phyloP scores from a whole-genome alignment of 768 basidiomycete species.

The Boletus sp. region DNA sequence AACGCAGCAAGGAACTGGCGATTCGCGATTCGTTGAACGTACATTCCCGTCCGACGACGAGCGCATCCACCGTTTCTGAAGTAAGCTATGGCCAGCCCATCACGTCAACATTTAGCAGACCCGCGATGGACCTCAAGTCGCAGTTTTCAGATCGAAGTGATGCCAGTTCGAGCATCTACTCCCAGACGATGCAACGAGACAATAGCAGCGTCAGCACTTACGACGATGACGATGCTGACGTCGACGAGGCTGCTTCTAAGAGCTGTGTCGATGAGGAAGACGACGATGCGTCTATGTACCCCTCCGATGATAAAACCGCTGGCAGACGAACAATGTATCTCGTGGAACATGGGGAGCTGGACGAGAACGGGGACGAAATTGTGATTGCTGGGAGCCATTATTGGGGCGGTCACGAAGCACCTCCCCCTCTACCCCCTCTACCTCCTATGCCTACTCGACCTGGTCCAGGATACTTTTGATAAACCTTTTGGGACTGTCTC shows the following conservation, averaged over 20 bases:
- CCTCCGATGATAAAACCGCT: slow-evolving; percentile 32
- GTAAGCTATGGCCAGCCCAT: slow-evolving; percentile 19
- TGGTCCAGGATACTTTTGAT: slow-evolving; percentile 30
- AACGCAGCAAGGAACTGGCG: slow-evolving; percentile 10
- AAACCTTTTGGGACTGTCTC: slow-evolving; percentile 1
- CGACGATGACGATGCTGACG: slow-evolving; percentile 25
- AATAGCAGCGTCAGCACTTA: slow-evolving; percentile 16
- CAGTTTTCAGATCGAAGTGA: slow-evolving; percentile 23
- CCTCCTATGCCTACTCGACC: slow-evolving; percentile 17
- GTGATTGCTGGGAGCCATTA: slow-evolving; percentile 19
- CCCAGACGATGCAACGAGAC: slow-evolving; percentile 16
- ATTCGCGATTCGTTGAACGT: slow-evolving; percentile 9
- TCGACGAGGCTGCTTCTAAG: slow-evolving; percentile 13
- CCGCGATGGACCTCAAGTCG: slow-evolving; percentile 7
- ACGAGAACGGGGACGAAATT: slow-evolving; percentile 23
- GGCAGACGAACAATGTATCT: slow-evolving; percentile 36
- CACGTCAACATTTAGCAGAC: slow-evolving; percentile 1
- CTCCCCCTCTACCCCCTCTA: slow-evolving; percentile 24
- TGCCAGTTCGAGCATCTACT: slow-evolving; percentile 17
- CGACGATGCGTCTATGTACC: slow-evolving; percentile 31
- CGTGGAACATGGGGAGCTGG: slow-evolving; percentile 26
- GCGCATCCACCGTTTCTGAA: slow-evolving; percentile 22
- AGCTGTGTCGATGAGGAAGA: slow-evolving; percentile 19
- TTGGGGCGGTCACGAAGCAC: slow-evolving; percentile 14
- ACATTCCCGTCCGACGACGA: slow-evolving; percentile 19